Evolutionary conservation across 768 basidiomycete species (phyloP).

Genomic region (Suillus cothurnatus): DNA sequence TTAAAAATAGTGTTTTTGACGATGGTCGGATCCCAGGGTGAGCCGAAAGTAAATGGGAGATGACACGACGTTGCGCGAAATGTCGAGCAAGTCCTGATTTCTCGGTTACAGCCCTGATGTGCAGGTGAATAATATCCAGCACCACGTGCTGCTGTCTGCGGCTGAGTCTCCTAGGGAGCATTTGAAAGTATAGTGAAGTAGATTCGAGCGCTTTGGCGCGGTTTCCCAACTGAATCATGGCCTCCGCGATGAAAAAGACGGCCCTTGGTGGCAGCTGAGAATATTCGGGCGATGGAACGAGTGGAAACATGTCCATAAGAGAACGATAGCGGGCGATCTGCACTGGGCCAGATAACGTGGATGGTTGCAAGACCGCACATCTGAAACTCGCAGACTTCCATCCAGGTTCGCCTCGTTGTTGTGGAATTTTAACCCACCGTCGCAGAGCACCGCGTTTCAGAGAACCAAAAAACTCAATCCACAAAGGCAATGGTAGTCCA

Average conservation of each 20-base stretch:
- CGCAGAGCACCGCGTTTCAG: constrained; percentile 39
- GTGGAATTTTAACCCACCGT: constrained; percentile 15
- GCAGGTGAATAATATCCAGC: constrained; percentile 58
- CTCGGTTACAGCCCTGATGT: constrained; percentile 38
- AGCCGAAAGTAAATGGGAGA: constrained; percentile 46
- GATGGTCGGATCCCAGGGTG: constrained; percentile 58
- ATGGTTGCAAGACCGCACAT: constrained; percentile 16
- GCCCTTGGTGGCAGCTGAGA: constrained; percentile 42
- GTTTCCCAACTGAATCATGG: constrained; percentile 47
- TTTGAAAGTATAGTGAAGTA: constrained; percentile 49
- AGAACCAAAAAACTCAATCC: constrained; percentile 62
- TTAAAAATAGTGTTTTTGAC: constrained; percentile 57
- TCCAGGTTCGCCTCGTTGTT: not conserved
- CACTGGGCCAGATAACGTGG: constrained; percentile 18
- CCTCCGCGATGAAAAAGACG: constrained; percentile 46
- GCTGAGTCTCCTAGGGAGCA: constrained; percentile 47
- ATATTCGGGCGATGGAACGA: constrained; percentile 36
- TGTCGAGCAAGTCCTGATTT: constrained; percentile 45
- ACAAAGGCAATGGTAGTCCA: constrained; percentile 48
- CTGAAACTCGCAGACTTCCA: not conserved
- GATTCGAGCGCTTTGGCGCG: constrained; percentile 43
- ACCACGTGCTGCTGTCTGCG: constrained; percentile 37
- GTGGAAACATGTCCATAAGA: constrained; percentile 46
- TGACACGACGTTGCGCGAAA: constrained; percentile 44
- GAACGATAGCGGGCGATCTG: constrained; percentile 27